Evolutionary conservation across 163 green algal genomes (phyloP).

Genomic region (Scenedesmus sp.): DNA sequence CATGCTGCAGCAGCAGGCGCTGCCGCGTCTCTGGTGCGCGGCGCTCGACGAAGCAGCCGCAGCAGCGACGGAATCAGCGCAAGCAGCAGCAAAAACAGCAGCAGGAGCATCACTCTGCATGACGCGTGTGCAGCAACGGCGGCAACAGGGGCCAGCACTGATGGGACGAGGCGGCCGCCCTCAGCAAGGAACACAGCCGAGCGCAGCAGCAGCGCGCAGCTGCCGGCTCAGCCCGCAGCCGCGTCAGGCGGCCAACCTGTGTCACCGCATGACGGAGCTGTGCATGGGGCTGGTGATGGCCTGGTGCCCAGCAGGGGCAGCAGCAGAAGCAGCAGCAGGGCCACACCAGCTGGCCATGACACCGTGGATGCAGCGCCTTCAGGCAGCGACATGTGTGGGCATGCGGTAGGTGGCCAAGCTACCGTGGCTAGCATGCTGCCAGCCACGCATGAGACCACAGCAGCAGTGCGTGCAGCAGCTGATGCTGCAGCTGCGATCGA

Average conservation of each 20-base stretch:
- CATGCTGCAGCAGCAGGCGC: slow-evolving; percentile 5
- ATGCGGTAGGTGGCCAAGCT: not conserved
- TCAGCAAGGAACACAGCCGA: not conserved
- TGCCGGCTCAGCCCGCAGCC: not conserved
- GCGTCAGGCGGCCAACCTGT: not conserved
- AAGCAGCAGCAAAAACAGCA: slow-evolving; percentile 16
- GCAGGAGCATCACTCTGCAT: not conserved
- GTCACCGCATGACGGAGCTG: not conserved
- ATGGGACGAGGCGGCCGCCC: not conserved
- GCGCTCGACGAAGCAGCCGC: not conserved
- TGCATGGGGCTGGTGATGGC: not conserved
- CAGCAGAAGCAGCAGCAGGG: slow-evolving; percentile 6
- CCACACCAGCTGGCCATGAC: not conserved
- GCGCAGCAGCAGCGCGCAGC: slow-evolving; percentile 6
- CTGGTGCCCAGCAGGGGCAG: not conserved
- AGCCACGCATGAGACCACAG: not conserved
- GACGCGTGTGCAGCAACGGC: not conserved
- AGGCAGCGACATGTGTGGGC: not conserved
- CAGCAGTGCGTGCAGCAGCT: not conserved
- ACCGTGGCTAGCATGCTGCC: not conserved
- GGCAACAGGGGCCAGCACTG: not conserved
- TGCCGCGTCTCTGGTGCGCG: not conserved
- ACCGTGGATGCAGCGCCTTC: not conserved
- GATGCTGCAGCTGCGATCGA: not conserved
- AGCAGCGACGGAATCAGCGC: not conserved